Conservation (phyloP, 257 asterid species). For the Voacanga thouarsii region DNA sequence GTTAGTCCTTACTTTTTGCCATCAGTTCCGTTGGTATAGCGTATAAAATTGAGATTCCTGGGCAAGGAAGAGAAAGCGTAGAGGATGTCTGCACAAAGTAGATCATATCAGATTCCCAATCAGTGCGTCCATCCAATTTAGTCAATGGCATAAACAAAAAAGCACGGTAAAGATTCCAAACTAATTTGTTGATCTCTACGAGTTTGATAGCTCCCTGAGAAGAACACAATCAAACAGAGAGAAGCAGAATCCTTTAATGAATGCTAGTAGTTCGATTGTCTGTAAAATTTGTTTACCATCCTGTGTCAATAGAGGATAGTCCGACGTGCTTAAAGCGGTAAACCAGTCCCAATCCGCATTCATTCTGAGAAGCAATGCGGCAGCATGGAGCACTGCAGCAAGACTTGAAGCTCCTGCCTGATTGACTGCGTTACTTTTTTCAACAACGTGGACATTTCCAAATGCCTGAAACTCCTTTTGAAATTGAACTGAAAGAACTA, state of each 20-base stretch:
- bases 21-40: slow-evolving; percentile 27
- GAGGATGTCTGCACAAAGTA: slow-evolving; percentile 46
- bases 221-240: too few relatives aligned
- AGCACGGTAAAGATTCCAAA: background rate
- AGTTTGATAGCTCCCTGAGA: too few relatives aligned
- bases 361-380: slow-evolving; percentile 47
- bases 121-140: background rate
- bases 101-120: too few relatives aligned
- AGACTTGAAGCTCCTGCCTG: slow-evolving; percentile 48
- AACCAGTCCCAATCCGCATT: slow-evolving; percentile 59
- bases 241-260: background rate
- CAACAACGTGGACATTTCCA: slow-evolving; percentile 51
- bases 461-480: slow-evolving; percentile 36
- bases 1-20: slow-evolving; percentile 32
- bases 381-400: slow-evolving; percentile 55
- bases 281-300: slow-evolving; percentile 35
- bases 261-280: too few relatives aligned
- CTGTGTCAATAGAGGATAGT: slow-evolving; percentile 54
- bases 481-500: slow-evolving; percentile 22
- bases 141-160: background rate
- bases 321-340: slow-evolving; percentile 38
- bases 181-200: too few relatives aligned
- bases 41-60: slow-evolving; percentile 46
- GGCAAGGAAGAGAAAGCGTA: slow-evolving; percentile 49
- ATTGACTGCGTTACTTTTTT: slow-evolving; percentile 38